A percentile compares a stretch with the other conserved stretches of the same genome.
These are phyloP conservation scores for Geum urbanum DNA, from an alignment of 306 rosid species.

Conservation along the genomic window DNA sequence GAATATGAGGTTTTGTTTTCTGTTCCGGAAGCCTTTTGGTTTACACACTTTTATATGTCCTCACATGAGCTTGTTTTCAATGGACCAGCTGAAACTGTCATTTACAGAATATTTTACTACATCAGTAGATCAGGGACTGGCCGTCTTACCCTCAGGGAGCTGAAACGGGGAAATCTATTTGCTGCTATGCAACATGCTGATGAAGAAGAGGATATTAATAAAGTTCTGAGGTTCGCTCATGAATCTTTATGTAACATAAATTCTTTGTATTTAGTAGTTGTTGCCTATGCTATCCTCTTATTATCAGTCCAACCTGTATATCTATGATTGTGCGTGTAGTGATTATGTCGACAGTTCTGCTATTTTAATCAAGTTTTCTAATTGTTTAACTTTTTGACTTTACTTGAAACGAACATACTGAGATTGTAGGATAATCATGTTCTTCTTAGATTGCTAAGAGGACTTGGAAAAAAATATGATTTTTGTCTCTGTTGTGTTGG, in stretches of 20 bases:
- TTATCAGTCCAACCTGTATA: not conserved
- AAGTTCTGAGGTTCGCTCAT: conserved; percentile 62
- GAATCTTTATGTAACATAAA: not conserved
- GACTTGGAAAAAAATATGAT: not conserved
- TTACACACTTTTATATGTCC: not conserved
- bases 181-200: conserved; percentile 95
- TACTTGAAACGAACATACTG: not conserved
- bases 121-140: conserved; percentile 83
- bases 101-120: conserved; percentile 87
- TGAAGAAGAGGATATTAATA: conserved; percentile 93
- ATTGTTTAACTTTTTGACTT: not conserved
- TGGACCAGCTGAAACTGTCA: conserved; percentile 87
- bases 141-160: conserved; percentile 75
- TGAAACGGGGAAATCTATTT: conserved; percentile 80
- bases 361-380: not conserved
- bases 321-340: not conserved
- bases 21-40: not conserved
- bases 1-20: not conserved
- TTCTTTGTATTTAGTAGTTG: not conserved
- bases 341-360: not conserved
- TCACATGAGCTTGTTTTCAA: conserved; percentile 23
- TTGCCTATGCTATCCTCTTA: not conserved
- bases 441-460: not conserved
- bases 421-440: not conserved
- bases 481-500: conserved; percentile 5